Evolutionary conservation across 257 asterid genomes (phyloP).

Genomic region (Plantago ovata): DNA sequence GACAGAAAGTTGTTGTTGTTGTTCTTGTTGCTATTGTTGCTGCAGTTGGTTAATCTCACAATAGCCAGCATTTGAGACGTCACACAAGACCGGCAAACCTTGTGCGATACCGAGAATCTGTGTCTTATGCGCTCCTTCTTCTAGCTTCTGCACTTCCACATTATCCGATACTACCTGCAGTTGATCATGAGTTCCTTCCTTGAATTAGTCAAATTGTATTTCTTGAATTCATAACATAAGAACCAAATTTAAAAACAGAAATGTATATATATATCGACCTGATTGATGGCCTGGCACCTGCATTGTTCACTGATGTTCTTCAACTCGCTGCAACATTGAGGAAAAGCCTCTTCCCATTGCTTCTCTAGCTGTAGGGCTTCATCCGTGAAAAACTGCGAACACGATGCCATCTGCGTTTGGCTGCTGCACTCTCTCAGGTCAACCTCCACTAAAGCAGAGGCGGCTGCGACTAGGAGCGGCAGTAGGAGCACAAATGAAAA

Average conservation of each 20-base stretch:
- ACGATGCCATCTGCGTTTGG: constrained; percentile 29
- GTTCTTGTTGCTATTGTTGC: background rate
- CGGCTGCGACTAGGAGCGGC: constrained; percentile 22
- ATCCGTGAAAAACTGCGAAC: constrained; percentile 32
- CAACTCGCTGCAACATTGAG: constrained; percentile 42
- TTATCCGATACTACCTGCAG: too few species aligned
- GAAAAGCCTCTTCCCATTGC: constrained; percentile 50
- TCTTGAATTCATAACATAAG: too few species aligned
- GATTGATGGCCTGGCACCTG: constrained; percentile 40
- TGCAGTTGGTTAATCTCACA: constrained; percentile 21
- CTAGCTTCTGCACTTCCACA: too few species aligned
- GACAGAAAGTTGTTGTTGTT: too few species aligned
- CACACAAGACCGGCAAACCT: constrained; percentile 42
- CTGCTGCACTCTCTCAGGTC: background rate
- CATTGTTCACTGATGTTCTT: constrained; percentile 33
- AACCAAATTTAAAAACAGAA: too few species aligned
- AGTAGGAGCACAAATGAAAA: constrained; percentile 11
- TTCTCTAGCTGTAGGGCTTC: constrained; percentile 28
- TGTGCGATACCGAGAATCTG: constrained; percentile 43
- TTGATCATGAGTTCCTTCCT: too few species aligned
- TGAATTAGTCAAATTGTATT: too few species aligned
- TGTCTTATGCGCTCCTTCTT: constrained; percentile 28
- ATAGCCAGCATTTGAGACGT: constrained; percentile 25
- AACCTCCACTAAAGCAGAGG: constrained; percentile 21
- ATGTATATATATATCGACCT: too few species aligned